Evolutionary conservation across 257 asterid species (phyloP).

Genomic region (Solanum pimpinellifolium): DNA sequence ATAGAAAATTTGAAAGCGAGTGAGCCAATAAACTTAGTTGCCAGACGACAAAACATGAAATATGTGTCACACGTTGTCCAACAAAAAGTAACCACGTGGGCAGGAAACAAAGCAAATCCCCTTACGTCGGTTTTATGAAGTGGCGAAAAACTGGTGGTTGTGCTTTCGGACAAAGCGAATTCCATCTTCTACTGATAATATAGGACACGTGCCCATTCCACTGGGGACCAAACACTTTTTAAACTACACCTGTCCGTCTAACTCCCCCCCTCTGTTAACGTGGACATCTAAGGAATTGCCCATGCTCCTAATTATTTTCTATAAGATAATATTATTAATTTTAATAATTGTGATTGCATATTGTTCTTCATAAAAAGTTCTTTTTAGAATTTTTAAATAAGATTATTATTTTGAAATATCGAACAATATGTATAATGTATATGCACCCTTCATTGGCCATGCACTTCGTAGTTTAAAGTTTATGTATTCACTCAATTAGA

Average conservation of each 20-base stretch:
- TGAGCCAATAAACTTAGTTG: not conserved
- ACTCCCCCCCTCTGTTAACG: not conserved
- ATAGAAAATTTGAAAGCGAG: not conserved
- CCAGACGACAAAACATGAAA: not conserved
- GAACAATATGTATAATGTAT: no score
- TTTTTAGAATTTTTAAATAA: no score
- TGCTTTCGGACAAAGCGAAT: not conserved
- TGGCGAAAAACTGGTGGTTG: slow-evolving; percentile 16
- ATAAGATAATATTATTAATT: no score
- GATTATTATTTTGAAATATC: no score
- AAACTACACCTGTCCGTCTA: not conserved
- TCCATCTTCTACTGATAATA: not conserved
- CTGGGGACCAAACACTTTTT: not conserved
- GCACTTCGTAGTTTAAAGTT: no score
- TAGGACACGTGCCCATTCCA: slow-evolving; percentile 6
- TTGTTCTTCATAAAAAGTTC: no score
- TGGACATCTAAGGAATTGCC: not conserved
- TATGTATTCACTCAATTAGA: not conserved
- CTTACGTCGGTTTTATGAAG: not conserved
- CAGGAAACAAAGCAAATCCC: not conserved
- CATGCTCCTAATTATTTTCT: no score
- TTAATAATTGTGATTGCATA: no score
- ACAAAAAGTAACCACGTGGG: not conserved
- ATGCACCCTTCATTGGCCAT: no score
- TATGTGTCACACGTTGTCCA: not conserved